Conservation (phyloP, 2,329 filamentous ascomycete genomes). For the Calonectria naviculata region DNA sequence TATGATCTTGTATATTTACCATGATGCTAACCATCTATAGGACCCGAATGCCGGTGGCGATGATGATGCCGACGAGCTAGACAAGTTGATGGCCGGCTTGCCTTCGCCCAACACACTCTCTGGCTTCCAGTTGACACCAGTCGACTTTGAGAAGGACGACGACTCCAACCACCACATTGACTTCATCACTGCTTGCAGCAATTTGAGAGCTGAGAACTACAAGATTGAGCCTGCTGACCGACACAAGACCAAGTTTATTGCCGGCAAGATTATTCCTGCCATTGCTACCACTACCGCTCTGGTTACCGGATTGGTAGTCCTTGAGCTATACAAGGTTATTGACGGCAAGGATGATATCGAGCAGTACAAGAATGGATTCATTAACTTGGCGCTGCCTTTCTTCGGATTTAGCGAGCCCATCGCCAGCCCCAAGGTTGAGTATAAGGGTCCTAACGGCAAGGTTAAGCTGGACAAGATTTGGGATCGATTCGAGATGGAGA, state of each 20-base stretch:
- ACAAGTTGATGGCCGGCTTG: slow-evolving; percentile 77
- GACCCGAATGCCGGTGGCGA: slow-evolving; percentile 83
- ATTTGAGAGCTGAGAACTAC: slow-evolving; percentile 97
- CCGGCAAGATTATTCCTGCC: slow-evolving; percentile 98
- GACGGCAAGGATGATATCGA: slow-evolving; percentile 97
- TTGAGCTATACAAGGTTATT: slow-evolving; percentile 96
- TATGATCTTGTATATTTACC: not conserved
- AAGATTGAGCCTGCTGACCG: slow-evolving; percentile 92
- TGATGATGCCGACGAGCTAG: slow-evolving; percentile 81
- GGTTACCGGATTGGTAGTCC: slow-evolving; percentile 90
- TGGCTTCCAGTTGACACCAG: slow-evolving; percentile 89
- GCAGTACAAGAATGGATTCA: slow-evolving; percentile 99
- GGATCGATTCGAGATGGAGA: slow-evolving; percentile 93
- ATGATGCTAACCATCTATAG: slow-evolving; percentile 44
- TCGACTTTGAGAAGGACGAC: slow-evolving; percentile 99
- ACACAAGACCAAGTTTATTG: slow-evolving; percentile 99
- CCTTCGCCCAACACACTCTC: slow-evolving; percentile 84
- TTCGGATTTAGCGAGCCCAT: slow-evolving; percentile 99
- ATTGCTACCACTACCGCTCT: slow-evolving; percentile 98
- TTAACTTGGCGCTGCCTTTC: slow-evolving; percentile 96
- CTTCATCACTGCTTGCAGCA: slow-evolving; percentile 98
- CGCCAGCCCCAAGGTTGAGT: slow-evolving; percentile 90
- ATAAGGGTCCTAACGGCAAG: slow-evolving; percentile 81
- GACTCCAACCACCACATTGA: slow-evolving; percentile 99
- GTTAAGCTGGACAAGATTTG: slow-evolving; percentile 95